Evolutionary conservation across 768 basidiomycete species (phyloP), one percentile per base, ranked within the genome.

Genomic region (Lanmaoa pseudosensibilis): DNA sequence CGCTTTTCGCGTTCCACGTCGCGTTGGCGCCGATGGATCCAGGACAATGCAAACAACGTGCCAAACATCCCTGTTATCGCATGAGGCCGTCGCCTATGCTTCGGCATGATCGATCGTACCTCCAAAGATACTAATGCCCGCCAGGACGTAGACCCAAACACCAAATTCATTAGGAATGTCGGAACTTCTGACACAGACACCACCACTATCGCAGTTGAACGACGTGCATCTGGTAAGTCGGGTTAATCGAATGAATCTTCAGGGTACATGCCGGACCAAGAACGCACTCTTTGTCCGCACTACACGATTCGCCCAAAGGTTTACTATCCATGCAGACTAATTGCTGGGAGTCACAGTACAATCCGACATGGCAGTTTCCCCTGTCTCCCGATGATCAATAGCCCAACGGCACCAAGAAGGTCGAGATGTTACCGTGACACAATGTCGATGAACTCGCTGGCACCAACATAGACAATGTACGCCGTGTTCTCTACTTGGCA

Each of bases 1-100:
- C 92, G 87, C 72, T 88, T 92, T 74, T 90, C 86, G 45, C 90
- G 86, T 65, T 94, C 91, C 55, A 77, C 72, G 40, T 86, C 85
- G 62, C 92, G 84, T 60, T 88, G 82, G 61, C 83, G 82, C 38
- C 85, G 76, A 64, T 94, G 92, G 8, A 88, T 63, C 63, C 85
- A 77, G 74, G 83, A 93, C 36, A 95, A 76, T 4, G 80, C 79
- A 50, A 83, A 72, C 40, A 93, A 77, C 10, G 87, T 87, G 16
- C 81, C 87, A 56, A 83, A 74, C 81, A 94, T 91, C 45, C 89
- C 92, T 94, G 56, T 10, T 43, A 25, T 16, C 49, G 33, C 21
- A 21, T 49, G 10, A 50, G 55, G 2, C 36, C n/a, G 9, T 9
- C 30, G 32, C 12, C 16, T 19, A 16, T 9, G 6, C 19, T 27